Conservation (phyloP, 139 green algal genomes). For the Volvox reticuliferus region DNA sequence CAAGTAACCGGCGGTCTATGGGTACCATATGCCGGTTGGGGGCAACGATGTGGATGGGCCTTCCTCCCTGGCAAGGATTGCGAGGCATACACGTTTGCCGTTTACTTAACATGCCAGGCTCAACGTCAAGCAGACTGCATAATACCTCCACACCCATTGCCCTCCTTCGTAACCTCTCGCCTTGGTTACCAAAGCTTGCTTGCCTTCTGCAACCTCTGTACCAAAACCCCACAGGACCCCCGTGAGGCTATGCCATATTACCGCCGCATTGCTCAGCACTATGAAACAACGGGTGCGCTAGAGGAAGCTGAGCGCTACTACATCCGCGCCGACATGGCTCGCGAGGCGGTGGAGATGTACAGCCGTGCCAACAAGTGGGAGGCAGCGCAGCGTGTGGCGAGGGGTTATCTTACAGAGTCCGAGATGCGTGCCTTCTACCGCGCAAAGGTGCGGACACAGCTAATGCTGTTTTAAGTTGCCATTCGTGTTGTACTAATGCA, state of each 20-base stretch:
- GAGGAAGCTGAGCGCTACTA: conserved; percentile 86
- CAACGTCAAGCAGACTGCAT: no score
- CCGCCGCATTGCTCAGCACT: conserved; percentile 74
- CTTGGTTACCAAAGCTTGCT: no score
- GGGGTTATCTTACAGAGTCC: conserved; percentile 76
- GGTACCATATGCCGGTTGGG: no score
- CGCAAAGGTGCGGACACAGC: conserved; percentile 19
- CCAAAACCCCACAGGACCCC: conserved; percentile 52
- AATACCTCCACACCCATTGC: no score
- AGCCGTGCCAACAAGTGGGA: conserved; percentile 81
- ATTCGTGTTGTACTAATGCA: no score
- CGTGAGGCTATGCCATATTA: conserved; percentile 72
- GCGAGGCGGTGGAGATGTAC: conserved; percentile 87
- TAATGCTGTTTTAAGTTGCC: background rate
- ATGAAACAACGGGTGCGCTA: conserved; percentile 63
- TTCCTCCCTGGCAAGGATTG: no score
- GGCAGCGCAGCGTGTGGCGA: conserved; percentile 82
- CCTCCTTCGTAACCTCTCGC: no score
- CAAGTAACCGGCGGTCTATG: no score
- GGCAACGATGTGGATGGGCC: no score
- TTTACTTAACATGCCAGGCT: background rate
- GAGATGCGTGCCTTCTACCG: conserved; percentile 73
- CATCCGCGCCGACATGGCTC: conserved; percentile 68
- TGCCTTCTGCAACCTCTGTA: no score
- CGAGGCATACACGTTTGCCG: no score